Conservation (phyloP, 306 rosid genomes). For the Prosopis cineraria region DNA sequence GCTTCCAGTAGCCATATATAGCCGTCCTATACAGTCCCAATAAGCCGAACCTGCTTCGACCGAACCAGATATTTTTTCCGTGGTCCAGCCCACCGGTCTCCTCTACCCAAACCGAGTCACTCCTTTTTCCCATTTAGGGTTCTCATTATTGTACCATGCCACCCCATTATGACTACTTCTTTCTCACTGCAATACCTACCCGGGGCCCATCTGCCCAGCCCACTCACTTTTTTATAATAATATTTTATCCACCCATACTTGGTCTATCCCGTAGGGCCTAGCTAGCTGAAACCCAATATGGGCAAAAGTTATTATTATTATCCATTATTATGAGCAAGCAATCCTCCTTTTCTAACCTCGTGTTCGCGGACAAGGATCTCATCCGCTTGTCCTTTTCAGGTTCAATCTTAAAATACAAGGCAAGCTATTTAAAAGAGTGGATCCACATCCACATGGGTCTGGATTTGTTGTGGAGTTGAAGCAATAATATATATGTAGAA, state of each 20-base stretch:
- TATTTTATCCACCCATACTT: neutral
- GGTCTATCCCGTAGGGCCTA: neutral
- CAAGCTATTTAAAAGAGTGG: slow-evolving; percentile 25
- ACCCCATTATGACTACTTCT: neutral
- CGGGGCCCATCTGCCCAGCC: slow-evolving; percentile 6
- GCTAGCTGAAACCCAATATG: neutral
- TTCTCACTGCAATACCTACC: slow-evolving; percentile 33
- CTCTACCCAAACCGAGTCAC: neutral
- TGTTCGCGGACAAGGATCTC: slow-evolving; percentile 27
- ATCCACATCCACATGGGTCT: slow-evolving; percentile 31
- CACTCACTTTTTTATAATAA: neutral
- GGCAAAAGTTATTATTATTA: neutral
- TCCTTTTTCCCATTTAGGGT: neutral
- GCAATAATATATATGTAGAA: slow-evolving; percentile 19
- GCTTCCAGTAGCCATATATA: neutral
- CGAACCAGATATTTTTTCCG: neutral
- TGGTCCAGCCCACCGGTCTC: slow-evolving; percentile 34
- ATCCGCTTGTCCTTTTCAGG: slow-evolving; percentile 6
- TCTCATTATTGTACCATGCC: neutral
- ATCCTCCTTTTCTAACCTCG: neutral
- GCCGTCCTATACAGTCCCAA: neutral
- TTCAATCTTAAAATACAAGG: slow-evolving; percentile 46
- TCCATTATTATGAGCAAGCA: neutral
- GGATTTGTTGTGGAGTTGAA: slow-evolving; percentile 29
- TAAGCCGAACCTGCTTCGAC: neutral